Conservation (phyloP, 2,329 filamentous ascomycete species). For the Apiospora kogelbergensis region DNA sequence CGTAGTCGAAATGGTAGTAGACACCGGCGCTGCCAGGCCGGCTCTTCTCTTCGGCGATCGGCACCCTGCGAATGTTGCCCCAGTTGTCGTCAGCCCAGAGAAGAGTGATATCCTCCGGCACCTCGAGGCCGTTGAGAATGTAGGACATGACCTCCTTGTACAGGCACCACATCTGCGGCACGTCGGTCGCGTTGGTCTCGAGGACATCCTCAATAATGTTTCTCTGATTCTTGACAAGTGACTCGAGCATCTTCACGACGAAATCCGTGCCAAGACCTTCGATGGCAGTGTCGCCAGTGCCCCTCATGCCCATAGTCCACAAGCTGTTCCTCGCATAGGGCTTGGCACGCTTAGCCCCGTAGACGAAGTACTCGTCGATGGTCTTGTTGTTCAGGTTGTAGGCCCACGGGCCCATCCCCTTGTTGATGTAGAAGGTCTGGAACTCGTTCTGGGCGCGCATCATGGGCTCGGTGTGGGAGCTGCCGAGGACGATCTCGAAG, state of each 20-base stretch:
- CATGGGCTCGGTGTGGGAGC: constrained; percentile 74
- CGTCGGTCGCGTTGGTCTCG: constrained; percentile 47
- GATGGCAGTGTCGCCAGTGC: constrained; percentile 64
- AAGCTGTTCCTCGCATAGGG: constrained; percentile 64
- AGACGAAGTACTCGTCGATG: constrained; percentile 67
- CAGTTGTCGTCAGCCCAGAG: constrained; percentile 65
- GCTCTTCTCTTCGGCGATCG: constrained; percentile 51
- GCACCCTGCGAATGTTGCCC: constrained; percentile 59
- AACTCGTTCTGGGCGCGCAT: constrained; percentile 61
- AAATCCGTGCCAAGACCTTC: constrained; percentile 52
- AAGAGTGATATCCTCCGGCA: constrained; percentile 62
- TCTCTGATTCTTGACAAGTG: constrained; percentile 60
- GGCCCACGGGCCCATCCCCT: constrained; percentile 58
- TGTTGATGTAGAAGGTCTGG: constrained; percentile 43
- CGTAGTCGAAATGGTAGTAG: constrained; percentile 56
- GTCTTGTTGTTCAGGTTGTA: constrained; percentile 70
- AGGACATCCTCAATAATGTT: constrained; percentile 58
- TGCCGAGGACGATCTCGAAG: constrained; percentile 73
- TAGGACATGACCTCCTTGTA: constrained; percentile 76
- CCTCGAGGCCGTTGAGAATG: constrained; percentile 57
- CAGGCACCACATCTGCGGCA: constrained; percentile 71
- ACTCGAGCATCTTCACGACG: constrained; percentile 59
- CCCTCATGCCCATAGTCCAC: constrained; percentile 71
- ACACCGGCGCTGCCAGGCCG: constrained; percentile 58
- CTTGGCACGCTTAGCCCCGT: constrained; percentile 64